A percentile compares a stretch with the other conserved stretches of the same genome.
These are phyloP conservation scores for Verbascum thapsus DNA, from an alignment of 257 asterid species.

Conservation along the genomic window DNA sequence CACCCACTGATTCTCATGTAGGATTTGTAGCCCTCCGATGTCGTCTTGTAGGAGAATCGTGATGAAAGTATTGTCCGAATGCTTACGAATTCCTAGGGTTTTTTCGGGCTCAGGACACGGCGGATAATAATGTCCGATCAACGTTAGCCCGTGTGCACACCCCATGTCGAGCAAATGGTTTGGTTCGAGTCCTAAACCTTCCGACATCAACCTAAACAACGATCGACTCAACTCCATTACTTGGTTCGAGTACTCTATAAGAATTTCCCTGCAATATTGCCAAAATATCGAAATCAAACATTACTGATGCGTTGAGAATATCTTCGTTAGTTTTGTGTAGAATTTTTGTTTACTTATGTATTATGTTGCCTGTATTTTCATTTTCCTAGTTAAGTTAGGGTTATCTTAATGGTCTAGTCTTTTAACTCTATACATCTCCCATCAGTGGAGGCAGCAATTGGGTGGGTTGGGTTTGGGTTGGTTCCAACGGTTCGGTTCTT, in stretches of 20 bases:
- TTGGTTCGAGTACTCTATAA: not conserved
- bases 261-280: constrained; percentile 3
- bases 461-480: no score
- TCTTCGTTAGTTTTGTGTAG: no score
- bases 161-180: constrained; percentile 5
- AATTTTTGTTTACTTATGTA: no score
- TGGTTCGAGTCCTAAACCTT: not conserved
- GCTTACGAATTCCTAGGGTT: constrained; percentile 1
- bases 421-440: no score
- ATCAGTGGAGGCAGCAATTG: no score
- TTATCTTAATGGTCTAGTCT: no score
- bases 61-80: not conserved
- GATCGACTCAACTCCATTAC: not conserved
- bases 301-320: no score
- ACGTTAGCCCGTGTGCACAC: not conserved
- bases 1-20: not conserved
- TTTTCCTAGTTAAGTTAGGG: no score
- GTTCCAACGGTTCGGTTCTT: no score
- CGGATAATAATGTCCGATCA: constrained; percentile 9
- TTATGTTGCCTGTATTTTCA: no score
- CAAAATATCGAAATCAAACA: no score
- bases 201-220: not conserved
- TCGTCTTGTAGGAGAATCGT: constrained; percentile 11
- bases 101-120: constrained; percentile 18
- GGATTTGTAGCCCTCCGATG: constrained; percentile 13